Evolutionary conservation across 371 early-diverging fungal species (phyloP), one percentile per base, ranked within the genome.

Genomic region (Rhizopus sp.): DNA sequence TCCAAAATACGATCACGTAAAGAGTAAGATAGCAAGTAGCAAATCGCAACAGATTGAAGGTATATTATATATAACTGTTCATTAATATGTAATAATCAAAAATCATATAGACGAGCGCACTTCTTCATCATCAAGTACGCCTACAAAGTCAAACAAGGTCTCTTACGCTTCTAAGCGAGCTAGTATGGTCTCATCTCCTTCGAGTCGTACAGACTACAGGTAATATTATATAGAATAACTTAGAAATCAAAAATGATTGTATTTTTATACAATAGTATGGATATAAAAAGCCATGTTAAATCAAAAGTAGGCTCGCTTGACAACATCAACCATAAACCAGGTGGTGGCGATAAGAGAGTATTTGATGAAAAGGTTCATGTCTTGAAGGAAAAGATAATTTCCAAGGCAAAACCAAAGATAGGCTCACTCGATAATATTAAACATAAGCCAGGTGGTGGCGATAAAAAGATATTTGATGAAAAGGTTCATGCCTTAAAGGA

Each of bases 381-480:
- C 3, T 10, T 55, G 44, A 53, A 9, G 45, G 55, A n/a, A 53
- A 59, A 40, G n/a, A 12, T 15, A 23, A n/a, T 38, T 38, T 49
- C 13, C 10, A 57, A 57, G 49, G 41, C 57, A 2, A 37, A 17
- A 15, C 23, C 40, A 0, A 40, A 40, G 6, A 53, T 66, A n/a
- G 67, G 67, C 3, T 58, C 63, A 7, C 35, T 63, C 12, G 67
- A 66, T 17, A 66, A 66, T 34, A 55, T 63, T 10, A 66, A 66
- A 37, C 63, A 66, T 37, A 66, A 59, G 30, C 67, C 63, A 7
- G 40, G 49, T 3, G 57, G 62, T 23, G 62, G 58, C 31, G 37
- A 55, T 4, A 47, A 16, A n/a, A 47, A 60, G 9, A 53, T 66
- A 1, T 66, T 62, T 15, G 50, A 60, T 39, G 66, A 66, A 29